Evolutionary conservation across 805 yeast genomes (phyloP).

Genomic region (Metschnikowia orientalis): DNA sequence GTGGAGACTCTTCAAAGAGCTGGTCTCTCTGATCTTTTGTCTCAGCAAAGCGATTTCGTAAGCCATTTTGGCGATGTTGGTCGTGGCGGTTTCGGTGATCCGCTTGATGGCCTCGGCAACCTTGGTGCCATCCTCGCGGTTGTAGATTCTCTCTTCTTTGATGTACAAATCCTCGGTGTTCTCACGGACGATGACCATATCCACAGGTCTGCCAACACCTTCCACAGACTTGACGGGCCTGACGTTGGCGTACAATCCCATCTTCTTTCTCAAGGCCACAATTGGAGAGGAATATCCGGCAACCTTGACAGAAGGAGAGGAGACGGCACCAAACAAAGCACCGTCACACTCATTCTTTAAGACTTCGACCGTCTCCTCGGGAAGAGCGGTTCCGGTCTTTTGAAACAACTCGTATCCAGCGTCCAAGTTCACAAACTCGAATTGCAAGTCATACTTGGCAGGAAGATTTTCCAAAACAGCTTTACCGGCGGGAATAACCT

Average conservation of each 20-base stretch:
- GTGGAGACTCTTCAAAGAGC: conserved; percentile 38
- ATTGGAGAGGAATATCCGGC: conserved; percentile 97
- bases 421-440: conserved; percentile 80
- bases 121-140: conserved; percentile 73
- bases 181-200: conserved; percentile 97
- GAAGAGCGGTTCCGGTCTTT: conserved; percentile 92
- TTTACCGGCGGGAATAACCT: conserved; percentile 95
- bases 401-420: conserved; percentile 96
- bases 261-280: conserved; percentile 94
- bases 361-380: conserved; percentile 81
- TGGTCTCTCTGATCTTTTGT: conserved; percentile 65
- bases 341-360: conserved; percentile 86
- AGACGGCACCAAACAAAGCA: conserved; percentile 96
- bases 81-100: conserved; percentile 83
- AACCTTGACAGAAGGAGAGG: conserved; percentile 90
- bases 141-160: conserved; percentile 81
- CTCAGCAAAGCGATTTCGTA: conserved; percentile 90
- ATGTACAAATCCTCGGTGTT: conserved; percentile 97
- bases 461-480: conserved; percentile 82
- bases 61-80: conserved; percentile 85
- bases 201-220: conserved; percentile 84
- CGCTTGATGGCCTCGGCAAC: conserved; percentile 98
- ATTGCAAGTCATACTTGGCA: conserved; percentile 66
- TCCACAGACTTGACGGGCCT: conserved; percentile 95
- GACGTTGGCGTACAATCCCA: conserved; percentile 93